phyloP scores from a whole-genome alignment of 352 stramenopile species.

The Globisporangium megalacanthum region DNA sequence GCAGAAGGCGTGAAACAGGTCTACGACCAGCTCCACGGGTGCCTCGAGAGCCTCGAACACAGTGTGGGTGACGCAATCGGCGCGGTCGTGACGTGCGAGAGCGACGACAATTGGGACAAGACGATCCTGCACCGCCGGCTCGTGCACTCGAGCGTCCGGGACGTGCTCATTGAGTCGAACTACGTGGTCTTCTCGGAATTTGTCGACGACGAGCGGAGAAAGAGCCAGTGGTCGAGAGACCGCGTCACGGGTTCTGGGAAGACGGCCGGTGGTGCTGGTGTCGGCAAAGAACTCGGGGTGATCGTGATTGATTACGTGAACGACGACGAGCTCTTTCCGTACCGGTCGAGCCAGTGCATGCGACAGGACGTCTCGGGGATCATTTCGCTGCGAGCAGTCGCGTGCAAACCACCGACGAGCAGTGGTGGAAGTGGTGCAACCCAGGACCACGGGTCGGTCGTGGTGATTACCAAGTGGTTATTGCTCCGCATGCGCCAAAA shows the following conservation, averaged over 20 bases:
- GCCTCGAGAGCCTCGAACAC: constrained; percentile 13
- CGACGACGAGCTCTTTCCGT: constrained; percentile 33
- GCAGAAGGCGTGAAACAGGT: constrained; percentile 9
- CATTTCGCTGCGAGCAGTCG: constrained; percentile 10
- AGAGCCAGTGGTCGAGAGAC: constrained; percentile 7
- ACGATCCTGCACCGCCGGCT: constrained; percentile 17
- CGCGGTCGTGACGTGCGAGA: constrained; percentile 14
- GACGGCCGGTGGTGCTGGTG: background rate
- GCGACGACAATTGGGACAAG: constrained; percentile 18
- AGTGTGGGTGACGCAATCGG: constrained; percentile 11
- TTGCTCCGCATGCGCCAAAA: constrained; percentile 16
- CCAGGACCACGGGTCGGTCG: background rate
- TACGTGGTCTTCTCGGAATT: constrained; percentile 19
- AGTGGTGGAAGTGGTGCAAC: background rate
- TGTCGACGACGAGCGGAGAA: constrained; percentile 2
- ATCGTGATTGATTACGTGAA: constrained; percentile 25
- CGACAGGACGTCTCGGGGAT: constrained; percentile 23
- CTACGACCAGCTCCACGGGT: constrained; percentile 12
- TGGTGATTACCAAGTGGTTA: constrained; percentile 17
- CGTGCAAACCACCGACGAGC: constrained; percentile 4
- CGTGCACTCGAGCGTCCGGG: constrained; percentile 12
- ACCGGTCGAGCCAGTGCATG: constrained; percentile 19
- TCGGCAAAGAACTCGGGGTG: constrained; percentile 17
- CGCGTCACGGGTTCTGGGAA: background rate
- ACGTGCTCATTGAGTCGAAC: constrained; percentile 16